A percentile compares a stretch with the other conserved stretches of the same genome.
Evolutionary conservation across 2,329 filamentous ascomycete genomes (phyloP).

Genomic region (Graphiopsis chlorocephala): DNA sequence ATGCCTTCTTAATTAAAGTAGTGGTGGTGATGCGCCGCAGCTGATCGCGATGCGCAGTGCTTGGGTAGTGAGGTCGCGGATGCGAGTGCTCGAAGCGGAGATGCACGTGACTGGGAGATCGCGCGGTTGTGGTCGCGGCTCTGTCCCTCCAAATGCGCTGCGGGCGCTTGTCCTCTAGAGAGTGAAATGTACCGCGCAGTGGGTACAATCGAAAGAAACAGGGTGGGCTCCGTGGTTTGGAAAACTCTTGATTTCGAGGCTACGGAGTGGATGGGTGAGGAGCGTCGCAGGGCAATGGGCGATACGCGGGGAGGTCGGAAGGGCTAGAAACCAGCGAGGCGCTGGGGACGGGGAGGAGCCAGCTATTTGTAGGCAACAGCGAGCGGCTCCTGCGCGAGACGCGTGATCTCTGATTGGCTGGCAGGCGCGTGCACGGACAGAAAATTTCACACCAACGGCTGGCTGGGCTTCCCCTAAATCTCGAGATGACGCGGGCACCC

Average conservation of each 20-base stretch:
- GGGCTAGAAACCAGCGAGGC: not conserved
- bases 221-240: not conserved
- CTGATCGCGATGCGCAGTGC: not conserved
- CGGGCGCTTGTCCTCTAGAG: constrained; percentile 13
- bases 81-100: not conserved
- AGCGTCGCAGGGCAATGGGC: constrained; percentile 11
- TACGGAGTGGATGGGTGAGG: constrained; percentile 13
- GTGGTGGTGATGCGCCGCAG: constrained; percentile 4
- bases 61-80: constrained; percentile 1
- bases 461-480: not conserved
- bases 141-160: constrained; percentile 11
- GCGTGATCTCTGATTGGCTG: not conserved
- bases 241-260: constrained; percentile 14
- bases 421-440: not conserved
- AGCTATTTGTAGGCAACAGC: not conserved
- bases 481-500: not conserved
- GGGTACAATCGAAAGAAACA: constrained; percentile 15
- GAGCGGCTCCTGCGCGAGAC: not conserved
- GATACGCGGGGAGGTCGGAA: constrained; percentile 10
- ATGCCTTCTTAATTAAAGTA: constrained; percentile 16
- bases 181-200: constrained; percentile 9
- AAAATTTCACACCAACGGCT: constrained; percentile 8
- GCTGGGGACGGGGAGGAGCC: not conserved
- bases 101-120: constrained; percentile 10
- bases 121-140: not conserved